A percentile compares a stretch with the other conserved stretches of the same genome.
phyloP scores from a whole-genome alignment of 805 yeast genomes.

The Yamadazyma sp. region DNA sequence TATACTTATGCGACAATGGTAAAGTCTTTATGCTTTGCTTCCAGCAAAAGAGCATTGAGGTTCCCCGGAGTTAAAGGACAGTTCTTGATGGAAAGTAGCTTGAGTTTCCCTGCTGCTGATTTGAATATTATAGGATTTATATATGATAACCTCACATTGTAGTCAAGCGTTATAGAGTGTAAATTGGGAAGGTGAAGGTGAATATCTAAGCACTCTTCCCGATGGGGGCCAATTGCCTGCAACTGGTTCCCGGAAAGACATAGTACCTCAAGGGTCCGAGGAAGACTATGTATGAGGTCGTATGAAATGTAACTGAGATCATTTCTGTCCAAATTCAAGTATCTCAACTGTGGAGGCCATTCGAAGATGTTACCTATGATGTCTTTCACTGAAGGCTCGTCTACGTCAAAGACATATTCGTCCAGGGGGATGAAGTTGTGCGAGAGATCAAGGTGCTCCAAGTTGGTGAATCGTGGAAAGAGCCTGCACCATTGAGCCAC shows the following conservation, averaged over 20 bases:
- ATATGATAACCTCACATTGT: conserved; percentile 16
- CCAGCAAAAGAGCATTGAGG: conserved; percentile 10
- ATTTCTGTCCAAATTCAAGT: conserved; percentile 28
- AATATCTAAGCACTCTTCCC: background rate
- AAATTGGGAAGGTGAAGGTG: conserved; percentile 21
- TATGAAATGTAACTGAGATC: conserved; percentile 20
- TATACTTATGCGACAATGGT: conserved; percentile 11
- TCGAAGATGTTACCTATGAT: conserved; percentile 17
- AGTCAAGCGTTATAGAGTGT: conserved; percentile 15
- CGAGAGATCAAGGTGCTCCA: conserved; percentile 23
- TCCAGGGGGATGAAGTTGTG: conserved; percentile 25
- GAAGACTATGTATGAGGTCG: conserved; percentile 24
- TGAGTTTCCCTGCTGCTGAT: conserved; percentile 11
- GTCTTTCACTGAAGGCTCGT: conserved; percentile 14
- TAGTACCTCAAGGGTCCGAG: conserved; percentile 23
- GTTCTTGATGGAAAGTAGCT: conserved; percentile 11
- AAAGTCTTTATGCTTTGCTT: conserved; percentile 10
- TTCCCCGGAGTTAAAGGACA: conserved; percentile 18
- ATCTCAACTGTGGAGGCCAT: conserved; percentile 26
- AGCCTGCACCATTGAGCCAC: conserved; percentile 32
- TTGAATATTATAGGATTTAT: conserved; percentile 18
- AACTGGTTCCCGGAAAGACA: conserved; percentile 20
- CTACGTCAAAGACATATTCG: conserved; percentile 6
- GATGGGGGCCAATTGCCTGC: conserved; percentile 4
- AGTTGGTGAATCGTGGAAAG: conserved; percentile 23